phyloP scores from a whole-genome alignment of 108 stramenopile species.

The Cyclotella baltica region DNA sequence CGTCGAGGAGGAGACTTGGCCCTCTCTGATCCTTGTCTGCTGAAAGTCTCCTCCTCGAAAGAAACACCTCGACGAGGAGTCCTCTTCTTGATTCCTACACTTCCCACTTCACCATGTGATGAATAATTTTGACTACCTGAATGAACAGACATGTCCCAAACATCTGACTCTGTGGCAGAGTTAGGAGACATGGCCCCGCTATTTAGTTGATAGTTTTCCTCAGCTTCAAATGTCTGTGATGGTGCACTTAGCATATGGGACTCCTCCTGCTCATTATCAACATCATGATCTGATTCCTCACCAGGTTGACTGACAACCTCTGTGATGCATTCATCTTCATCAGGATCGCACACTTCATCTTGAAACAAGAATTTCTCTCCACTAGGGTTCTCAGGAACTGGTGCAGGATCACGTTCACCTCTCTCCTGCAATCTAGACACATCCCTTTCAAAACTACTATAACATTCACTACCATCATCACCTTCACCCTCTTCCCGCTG shows the following conservation, averaged over 20 bases:
- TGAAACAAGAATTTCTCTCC: not conserved
- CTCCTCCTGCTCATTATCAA: no score
- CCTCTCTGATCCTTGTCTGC: not conserved
- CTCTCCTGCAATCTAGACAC: not conserved
- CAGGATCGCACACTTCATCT: not conserved
- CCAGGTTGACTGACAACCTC: no score
- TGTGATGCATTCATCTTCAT: not conserved
- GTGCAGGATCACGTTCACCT: no score
- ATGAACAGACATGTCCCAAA: no score
- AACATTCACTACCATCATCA: not conserved
- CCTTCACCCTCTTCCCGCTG: not conserved
- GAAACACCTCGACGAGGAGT: not conserved
- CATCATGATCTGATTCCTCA: no score
- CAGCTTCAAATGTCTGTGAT: no score
- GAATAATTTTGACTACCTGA: no score
- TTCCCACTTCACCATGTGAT: no score
- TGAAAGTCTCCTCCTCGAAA: constrained; percentile 5
- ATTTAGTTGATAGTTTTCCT: no score
- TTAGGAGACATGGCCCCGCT: no score
- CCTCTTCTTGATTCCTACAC: not conserved
- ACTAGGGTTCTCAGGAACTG: not conserved
- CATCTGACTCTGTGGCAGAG: no score
- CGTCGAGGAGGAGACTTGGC: not conserved
- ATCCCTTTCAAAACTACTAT: not conserved
- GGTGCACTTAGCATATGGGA: no score